Evolutionary conservation across 2,329 filamentous ascomycete genomes (phyloP), one percentile per base, ranked within the genome.

Genomic region (Colletotrichum echinochloae): DNA sequence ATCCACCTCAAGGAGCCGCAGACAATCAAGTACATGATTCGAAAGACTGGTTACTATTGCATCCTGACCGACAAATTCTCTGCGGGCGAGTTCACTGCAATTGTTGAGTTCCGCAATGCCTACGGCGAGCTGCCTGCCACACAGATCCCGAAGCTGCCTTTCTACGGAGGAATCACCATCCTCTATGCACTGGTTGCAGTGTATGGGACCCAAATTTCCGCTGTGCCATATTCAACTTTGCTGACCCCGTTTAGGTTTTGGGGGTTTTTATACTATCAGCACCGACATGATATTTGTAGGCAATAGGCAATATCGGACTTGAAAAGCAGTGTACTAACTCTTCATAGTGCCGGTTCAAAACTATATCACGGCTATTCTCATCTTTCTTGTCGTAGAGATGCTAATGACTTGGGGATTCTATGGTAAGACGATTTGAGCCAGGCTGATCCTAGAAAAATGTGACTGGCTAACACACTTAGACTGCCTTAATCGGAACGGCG

Each of bases 351-450:
- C 97, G 20, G 96, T 99, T 2, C 96, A 99, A 81, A 99, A 99
- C 80, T 99, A 99, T 81, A 98, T 99, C 76, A 99, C 96, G 0
- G 95, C 96, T 12, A 99, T 98, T 71, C 86, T 99, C 60, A 90
- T 96, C 62, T 99, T 99, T 83, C 84, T 99, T 52, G 94, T 98
- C 20, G 83, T 98, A 20, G 96, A 99, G 81, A 97, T 98, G 91
- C 85, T 98, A 77, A 95, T 98, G 89, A 99, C 96, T 2, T 99
- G 96, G 96, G 94, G 94, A 52, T 99, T 97, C 84, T 99, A 98
- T 80, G 91, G 91, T 93, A 84, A 71, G 86, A 71, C 23, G 39
- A 56, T 14, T 54, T 26, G 20, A 26, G n/a, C 18, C 49, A 16
- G 12, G 3, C 6, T 28, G 28, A 23, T 18, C 12, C 20, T 65